Evolutionary conservation across 208 protist species (phyloP).

Genomic region (Trypanosoma brucei): DNA sequence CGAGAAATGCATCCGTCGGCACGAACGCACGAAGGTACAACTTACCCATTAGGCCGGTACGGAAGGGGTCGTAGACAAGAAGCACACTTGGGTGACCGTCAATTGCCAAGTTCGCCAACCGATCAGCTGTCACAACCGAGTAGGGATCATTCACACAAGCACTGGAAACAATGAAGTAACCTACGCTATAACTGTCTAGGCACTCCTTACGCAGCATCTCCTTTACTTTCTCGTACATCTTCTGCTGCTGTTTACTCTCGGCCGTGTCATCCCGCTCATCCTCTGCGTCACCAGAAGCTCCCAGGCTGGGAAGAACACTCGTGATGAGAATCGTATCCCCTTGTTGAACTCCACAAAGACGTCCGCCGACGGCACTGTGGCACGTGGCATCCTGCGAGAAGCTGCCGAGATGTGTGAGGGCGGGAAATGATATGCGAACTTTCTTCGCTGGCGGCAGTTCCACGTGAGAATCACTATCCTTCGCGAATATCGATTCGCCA

Average conservation of each 20-base stretch:
- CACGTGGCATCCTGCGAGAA: constrained; percentile 30
- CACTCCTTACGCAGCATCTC: constrained; percentile 39
- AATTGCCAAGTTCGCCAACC: constrained; percentile 40
- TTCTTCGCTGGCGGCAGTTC: constrained; percentile 24
- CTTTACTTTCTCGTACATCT: constrained; percentile 23
- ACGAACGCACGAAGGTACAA: constrained; percentile 62
- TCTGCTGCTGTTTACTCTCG: constrained; percentile 13
- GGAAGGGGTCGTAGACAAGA: constrained; percentile 67
- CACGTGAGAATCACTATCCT: constrained; percentile 27
- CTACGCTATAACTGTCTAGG: constrained; percentile 60
- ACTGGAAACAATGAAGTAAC: constrained; percentile 50
- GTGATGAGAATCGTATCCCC: constrained; percentile 45
- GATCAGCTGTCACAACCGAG: constrained; percentile 25
- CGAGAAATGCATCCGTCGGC: constrained; percentile 47
- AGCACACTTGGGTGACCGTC: constrained; percentile 49
- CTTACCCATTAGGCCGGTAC: constrained; percentile 50
- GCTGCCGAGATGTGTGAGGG: constrained; percentile 45
- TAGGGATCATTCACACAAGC: constrained; percentile 40
- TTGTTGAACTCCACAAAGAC: constrained; percentile 55
- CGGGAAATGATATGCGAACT: constrained; percentile 44
- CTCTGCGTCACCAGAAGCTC: constrained; percentile 10
- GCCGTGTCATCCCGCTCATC: constrained; percentile 26
- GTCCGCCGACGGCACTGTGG: constrained; percentile 38
- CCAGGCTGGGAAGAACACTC: constrained; percentile 30
- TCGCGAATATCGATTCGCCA: constrained; percentile 22